Conservation (phyloP, 352 stramenopile genomes). For the Globisporangium emineosum region DNA sequence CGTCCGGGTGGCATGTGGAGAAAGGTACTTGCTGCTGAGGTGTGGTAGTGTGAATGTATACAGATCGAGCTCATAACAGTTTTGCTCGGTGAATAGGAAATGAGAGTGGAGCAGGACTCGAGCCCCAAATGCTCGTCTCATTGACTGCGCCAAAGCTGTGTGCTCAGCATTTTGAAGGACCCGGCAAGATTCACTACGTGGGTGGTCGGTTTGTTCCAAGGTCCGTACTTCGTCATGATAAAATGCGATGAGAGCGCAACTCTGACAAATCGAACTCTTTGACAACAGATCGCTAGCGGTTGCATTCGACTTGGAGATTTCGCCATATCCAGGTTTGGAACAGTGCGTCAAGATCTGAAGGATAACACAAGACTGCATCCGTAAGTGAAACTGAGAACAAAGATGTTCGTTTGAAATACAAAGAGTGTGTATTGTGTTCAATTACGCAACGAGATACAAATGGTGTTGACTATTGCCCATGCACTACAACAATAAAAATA, state of each 20-base stretch:
- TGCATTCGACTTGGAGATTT: slow-evolving; percentile 63
- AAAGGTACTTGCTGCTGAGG: slow-evolving; percentile 32
- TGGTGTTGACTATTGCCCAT: background rate
- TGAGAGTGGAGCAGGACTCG: slow-evolving; percentile 68
- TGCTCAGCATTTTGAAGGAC: slow-evolving; percentile 83
- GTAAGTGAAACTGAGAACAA: background rate
- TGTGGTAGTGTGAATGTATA: background rate
- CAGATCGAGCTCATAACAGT: background rate
- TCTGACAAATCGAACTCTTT: slow-evolving; percentile 4
- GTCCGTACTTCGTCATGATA: slow-evolving; percentile 27
- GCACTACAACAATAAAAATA: slow-evolving; percentile 2
- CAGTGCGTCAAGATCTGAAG: slow-evolving; percentile 53
- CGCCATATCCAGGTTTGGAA: slow-evolving; percentile 52
- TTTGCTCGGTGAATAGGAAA: slow-evolving; percentile 43
- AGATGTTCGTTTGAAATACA: slow-evolving; percentile 5
- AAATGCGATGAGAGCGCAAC: background rate
- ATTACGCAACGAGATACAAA: slow-evolving; percentile 12
- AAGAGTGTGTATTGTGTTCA: slow-evolving; percentile 10
- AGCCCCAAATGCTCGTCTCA: slow-evolving; percentile 94
- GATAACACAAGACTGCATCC: background rate
- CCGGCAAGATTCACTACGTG: slow-evolving; percentile 90
- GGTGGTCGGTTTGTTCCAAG: slow-evolving; percentile 95
- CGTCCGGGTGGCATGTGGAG: slow-evolving; percentile 98
- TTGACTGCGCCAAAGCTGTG: slow-evolving; percentile 97
- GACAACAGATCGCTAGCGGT: slow-evolving; percentile 43